Conservation (phyloP, 495 filamentous ascomycete species). For the Aspergillus steynii region DNA sequence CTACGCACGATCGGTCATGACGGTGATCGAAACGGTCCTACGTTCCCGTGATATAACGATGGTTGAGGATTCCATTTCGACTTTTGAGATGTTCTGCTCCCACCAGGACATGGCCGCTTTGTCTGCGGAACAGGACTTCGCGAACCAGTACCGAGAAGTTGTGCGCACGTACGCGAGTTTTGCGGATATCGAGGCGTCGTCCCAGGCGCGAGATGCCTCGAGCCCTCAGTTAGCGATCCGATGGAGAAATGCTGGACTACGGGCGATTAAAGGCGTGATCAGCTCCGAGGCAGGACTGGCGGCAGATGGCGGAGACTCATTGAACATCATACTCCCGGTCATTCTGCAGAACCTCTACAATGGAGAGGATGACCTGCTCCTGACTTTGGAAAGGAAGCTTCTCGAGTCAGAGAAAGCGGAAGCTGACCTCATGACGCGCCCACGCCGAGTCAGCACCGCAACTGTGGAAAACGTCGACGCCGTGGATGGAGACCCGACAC, state of each 20-base stretch:
- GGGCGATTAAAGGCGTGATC: constrained; percentile 75
- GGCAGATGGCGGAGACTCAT: constrained; percentile 69
- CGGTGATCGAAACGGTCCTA: constrained; percentile 74
- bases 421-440: constrained; percentile 49
- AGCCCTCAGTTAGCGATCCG: constrained; percentile 77
- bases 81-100: constrained; percentile 80
- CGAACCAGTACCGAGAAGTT: constrained; percentile 77
- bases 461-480: constrained; percentile 73
- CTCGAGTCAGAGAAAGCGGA: constrained; percentile 65
- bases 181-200: constrained; percentile 50
- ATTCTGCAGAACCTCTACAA: constrained; percentile 84
- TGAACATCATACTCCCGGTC: constrained; percentile 74
- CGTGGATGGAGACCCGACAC: constrained; percentile 64
- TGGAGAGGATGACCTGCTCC: constrained; percentile 67
- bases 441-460: constrained; percentile 72
- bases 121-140: constrained; percentile 77
- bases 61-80: constrained; percentile 81
- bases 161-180: constrained; percentile 75
- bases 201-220: constrained; percentile 36
- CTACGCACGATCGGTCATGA: constrained; percentile 77
- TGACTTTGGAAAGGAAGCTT: constrained; percentile 59
- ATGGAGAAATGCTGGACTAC: constrained; percentile 78
- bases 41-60: constrained; percentile 80
- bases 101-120: constrained; percentile 77
- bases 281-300: constrained; percentile 70